phyloP scores from a whole-genome alignment of 1,139 yeast genomes.

The Blastobotrys proliferans region DNA sequence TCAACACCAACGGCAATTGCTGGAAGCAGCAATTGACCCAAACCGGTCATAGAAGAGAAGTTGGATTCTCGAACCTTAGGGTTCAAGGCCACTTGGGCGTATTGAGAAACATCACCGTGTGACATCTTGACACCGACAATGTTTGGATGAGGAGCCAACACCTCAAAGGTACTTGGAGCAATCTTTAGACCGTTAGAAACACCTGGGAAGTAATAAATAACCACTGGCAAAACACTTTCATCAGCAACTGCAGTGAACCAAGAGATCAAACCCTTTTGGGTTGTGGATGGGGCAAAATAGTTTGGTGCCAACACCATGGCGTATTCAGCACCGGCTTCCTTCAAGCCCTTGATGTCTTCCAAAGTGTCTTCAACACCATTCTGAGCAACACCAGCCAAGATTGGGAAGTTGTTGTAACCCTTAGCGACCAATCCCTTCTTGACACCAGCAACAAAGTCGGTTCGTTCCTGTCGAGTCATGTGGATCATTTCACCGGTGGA shows the following conservation, averaged over 20 bases:
- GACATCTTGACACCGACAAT: constrained; percentile 49
- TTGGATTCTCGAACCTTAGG: constrained; percentile 36
- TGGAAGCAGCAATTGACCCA: constrained; percentile 47
- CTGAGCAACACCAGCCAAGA: constrained; percentile 46
- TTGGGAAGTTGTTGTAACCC: constrained; percentile 35
- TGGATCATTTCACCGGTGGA: constrained; percentile 50
- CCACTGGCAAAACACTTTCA: constrained; percentile 42
- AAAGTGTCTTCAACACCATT: constrained; percentile 41
- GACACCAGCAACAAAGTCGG: constrained; percentile 34
- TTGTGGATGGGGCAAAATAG: constrained; percentile 43
- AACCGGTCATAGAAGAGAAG: constrained; percentile 45
- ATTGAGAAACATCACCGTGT: constrained; percentile 39
- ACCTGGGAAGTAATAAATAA: constrained; percentile 51
- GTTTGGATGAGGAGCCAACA: constrained; percentile 39
- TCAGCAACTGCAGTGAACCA: constrained; percentile 47
- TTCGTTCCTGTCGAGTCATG: constrained; percentile 43
- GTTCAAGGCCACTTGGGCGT: constrained; percentile 38
- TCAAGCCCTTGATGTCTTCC: constrained; percentile 37
- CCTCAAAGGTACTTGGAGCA: constrained; percentile 37
- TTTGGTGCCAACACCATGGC: constrained; percentile 47
- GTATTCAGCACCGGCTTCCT: constrained; percentile 43
- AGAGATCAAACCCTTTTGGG: constrained; percentile 43
- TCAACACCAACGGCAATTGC: constrained; percentile 42
- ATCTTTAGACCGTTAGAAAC: constrained; percentile 42
- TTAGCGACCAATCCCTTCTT: constrained; percentile 37